Evolutionary conservation across 768 basidiomycete species (phyloP), one percentile per base, ranked within the genome.

Genomic region (Dentipellis sp.): DNA sequence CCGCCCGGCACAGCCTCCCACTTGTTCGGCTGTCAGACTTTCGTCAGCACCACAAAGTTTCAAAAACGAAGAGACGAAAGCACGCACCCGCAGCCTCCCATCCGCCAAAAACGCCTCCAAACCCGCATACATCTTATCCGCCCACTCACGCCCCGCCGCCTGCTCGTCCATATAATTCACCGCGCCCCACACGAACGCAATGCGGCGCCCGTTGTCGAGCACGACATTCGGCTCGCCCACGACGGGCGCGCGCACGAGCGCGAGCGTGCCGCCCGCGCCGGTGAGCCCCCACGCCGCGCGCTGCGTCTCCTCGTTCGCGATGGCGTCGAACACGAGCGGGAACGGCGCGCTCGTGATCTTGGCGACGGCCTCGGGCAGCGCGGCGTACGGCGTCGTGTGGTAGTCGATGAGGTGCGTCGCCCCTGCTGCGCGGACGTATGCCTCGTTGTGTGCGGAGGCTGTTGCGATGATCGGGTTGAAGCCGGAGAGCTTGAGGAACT

Each of bases 341-440:
- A 65, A 12, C 1, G 64, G 65, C 42, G n/a, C 42, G 10, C 35
- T 11, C 8, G 56, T 58, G 48, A 63, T 57, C 53, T 56, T 23
- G 16, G 21, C 42, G 36, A 63, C 47, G 5, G 48, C 35, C 5
- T 53, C 52, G 12, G 54, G 22, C 45, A 63, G 21, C 3, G 37
- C 38, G 2, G 19, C 2, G 42, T 59, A 56, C 9, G 55, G 47
- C 10, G 50, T 52, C 1, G 51, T 52, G 52, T 34, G 56, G 50
- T 61, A 61, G 56, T 63, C 58, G 46, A 62, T 57, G 29, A 62
- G 45, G 21, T 60, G 59, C 29, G 60, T 61, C 10, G 60, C 58
- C 10, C 60, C 60, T 19, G 57, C 53, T 3, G 45, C 49, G 16
- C 42, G 55, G 21, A 47, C 53, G 40, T 54, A 53, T 2, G 14